phyloP scores from a whole-genome alignment of 1,139 yeast genomes.

The Diutina mesorugosa region DNA sequence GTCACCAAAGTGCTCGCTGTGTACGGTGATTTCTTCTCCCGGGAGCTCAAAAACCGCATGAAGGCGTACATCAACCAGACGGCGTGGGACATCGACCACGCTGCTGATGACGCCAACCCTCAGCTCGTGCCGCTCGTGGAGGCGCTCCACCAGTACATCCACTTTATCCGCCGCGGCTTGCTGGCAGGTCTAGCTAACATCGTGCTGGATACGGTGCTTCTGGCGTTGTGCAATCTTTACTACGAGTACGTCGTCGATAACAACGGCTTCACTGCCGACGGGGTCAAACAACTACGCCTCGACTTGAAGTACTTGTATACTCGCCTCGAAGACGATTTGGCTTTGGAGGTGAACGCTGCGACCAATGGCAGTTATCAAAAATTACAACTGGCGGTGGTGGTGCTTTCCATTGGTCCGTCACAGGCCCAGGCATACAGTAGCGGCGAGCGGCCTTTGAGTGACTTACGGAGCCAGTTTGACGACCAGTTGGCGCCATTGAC shows the following conservation, averaged over 20 bases:
- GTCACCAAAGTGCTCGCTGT: constrained; percentile 23
- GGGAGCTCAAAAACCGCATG: constrained; percentile 36
- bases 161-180: constrained; percentile 13
- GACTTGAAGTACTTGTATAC: constrained; percentile 41
- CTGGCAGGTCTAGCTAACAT: constrained; percentile 10
- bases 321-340: constrained; percentile 16
- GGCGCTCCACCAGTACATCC: constrained; percentile 22
- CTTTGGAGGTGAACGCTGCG: constrained; percentile 5
- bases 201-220: constrained; percentile 25
- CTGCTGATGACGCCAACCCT: constrained; percentile 10
- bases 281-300: constrained; percentile 40
- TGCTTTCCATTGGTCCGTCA: neutral
- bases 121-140: constrained; percentile 19
- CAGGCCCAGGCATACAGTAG: neutral
- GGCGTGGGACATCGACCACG: constrained; percentile 18
- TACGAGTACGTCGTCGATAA: constrained; percentile 50
- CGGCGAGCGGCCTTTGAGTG: neutral
- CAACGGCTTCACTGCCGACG: constrained; percentile 44
- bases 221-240: constrained; percentile 34
- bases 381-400: neutral
- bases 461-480: neutral
- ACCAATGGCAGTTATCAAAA: neutral
- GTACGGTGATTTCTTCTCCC: constrained; percentile 31
- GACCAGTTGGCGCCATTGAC: neutral
- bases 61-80: constrained; percentile 37